Evolutionary conservation across 225 moss, liverwort and hornwort species (phyloP), one percentile per base, ranked within the genome.

Genomic region (Antitrichia curtipendula): DNA sequence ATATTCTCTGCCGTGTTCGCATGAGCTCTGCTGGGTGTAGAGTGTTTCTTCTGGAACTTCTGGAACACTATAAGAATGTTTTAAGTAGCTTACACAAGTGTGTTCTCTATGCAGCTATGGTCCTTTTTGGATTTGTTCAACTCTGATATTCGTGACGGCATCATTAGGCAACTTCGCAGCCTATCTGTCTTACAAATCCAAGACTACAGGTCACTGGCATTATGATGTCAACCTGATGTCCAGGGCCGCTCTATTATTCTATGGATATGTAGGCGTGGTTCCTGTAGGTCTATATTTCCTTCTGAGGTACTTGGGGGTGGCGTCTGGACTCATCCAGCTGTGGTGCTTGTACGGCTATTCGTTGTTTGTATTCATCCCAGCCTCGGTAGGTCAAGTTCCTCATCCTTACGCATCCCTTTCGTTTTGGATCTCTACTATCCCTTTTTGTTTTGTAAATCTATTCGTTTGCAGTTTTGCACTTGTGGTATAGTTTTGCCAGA

Each of bases 331-430:
- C 78, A 93, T 97, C 84, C 95, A 97, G 80, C 93, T 99, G 40
- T 99, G 97, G 98, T 99, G 97, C 91, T 94, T 99, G 69, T 99
- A 99, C 89, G 98, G 98, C 88, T 99, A 99, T 87, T 99, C 98
- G 49, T 91, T 99, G 25, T 99, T 99, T 80, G 90, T 96, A 80
- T 99, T 97, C 91, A 97, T 99, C 88, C 98, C 98, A 62, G 97
- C 98, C 59, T 97, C 97, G 82, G 96, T 96, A 92, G 86, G 94
- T 82, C 65, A 77, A 74, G 27, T 29, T 68, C 61, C 14, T 89
- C 69, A 85, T 70, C 80, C 62, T 85, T 73, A 25, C 76, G 85
- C 79, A 25, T 85, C 71, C 52, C 41, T 81, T 56, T 41, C 25
- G 54, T 76, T 25, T 64, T 70, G 25, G 9, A 61, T 70, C 75